Evolutionary conservation across 768 basidiomycete species (phyloP), one percentile per base, ranked within the genome.

Genomic region (Amanita subjunquillea): DNA sequence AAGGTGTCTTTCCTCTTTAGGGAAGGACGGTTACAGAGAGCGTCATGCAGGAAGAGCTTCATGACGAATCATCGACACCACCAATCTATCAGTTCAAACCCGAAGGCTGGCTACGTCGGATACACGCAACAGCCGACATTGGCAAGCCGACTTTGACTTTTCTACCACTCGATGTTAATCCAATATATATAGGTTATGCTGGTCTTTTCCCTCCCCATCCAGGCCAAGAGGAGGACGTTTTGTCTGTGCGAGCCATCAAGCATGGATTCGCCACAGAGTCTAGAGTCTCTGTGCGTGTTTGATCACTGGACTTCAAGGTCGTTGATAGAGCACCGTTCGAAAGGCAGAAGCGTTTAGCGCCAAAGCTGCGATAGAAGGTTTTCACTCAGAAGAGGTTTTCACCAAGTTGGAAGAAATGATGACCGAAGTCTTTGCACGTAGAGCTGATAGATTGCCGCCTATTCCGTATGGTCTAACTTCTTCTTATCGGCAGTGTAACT

Each of bases 171-270:
- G 34, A 25, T 22, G 9, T 10, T 43, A n/a, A 50, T 44, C 30
- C n/a, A 37, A n/a, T n/a, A n/a, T 43, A n/a, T n/a, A n/a, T 43
- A 91, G 89, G 89, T 15, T 89, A 85, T 63, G 71, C 76, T 51
- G 86, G 87, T 9, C 90, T 86, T 58, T 74, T 82, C 62, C 90
- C 90, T 41, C 87, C 90, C 5, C 75, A 77, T 38, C 78, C 83
- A 15, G 76, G 79, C 4, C 85, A 89, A 62, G 82, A 85, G 51
- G 89, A 91, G 63, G 88, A 90, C 58, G 60, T 78, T 2, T 67
- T 92, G 40, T 81, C 85, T 0, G 77, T 81, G 40, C 56, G 61
- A 0, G 83, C 81, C 57, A 73, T 91, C 32, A 81, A 80, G 68
- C 75, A 75, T 62, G 90, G 90, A 0, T 82, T 84, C 55, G 67